Base-by-base conservation (phyloP, 495 filamentous ascomycete species). In the Neurospora sp. region DNA sequence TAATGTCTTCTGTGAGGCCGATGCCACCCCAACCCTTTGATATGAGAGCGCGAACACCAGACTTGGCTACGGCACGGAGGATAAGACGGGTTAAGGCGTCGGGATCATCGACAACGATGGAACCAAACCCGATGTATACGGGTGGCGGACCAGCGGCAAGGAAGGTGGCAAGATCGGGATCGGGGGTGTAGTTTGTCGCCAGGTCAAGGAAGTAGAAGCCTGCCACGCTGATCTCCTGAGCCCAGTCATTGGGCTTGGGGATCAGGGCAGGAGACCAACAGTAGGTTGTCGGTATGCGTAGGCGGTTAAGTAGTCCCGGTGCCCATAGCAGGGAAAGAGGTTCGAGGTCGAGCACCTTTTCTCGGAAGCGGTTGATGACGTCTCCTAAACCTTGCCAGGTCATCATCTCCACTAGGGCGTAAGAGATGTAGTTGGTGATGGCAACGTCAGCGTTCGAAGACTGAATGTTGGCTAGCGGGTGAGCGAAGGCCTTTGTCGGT, bases 1-100 rank as follows among this genome's bases (percentile, higher is more conserved):
- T 66, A 1, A 66, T 66, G 28, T 66, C 54, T 36, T 66, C 15
- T 2, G 54, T 66, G 15, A 66, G 54, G 31, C 92, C 92, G 4
- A 95, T 78, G 0, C 90, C 90, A 39, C 92, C 91, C 93, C 93
- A 96, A 19, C 93, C 92, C 76, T 92, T 92, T 0, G 92, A 94
- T 4, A 96, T 87, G 1, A 96, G 80, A 4, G 92, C 93, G 28
- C 93, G 87, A 19, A 92, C 89, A 3, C 92, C 92, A 1, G 88
- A 84, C 38, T 84, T 83, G 66, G 86, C 80, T 5, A 94, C 85
- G 2, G 91, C 92, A 34, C 92, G 88, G 42, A 93, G 91, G 4
- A 95, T 89, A 38, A 86, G 84, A 39, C 82, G 84, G 0, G 92
- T 94, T 75, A 95, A 82, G 2, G 78, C 85, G 73, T 90, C 83